phyloP scores from a whole-genome alignment of 768 basidiomycete genomes.

The Auricularia sp. region DNA sequence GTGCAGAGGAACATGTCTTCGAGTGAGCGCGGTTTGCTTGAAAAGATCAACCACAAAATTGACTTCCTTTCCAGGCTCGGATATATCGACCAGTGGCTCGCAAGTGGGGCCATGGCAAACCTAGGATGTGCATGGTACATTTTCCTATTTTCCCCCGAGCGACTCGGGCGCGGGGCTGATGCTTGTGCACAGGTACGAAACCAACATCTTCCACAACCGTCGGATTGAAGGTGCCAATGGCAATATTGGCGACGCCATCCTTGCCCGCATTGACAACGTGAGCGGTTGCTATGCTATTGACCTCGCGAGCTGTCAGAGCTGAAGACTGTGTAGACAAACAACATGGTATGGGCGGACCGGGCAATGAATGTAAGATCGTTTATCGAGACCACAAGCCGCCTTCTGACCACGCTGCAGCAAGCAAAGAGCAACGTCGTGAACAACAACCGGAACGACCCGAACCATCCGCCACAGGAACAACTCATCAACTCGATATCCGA shows the following conservation, averaged over 20 bases:
- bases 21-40: background rate
- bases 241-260: background rate
- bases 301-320: background rate
- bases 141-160: background rate
- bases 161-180: background rate
- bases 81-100: background rate
- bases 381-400: background rate
- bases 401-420: background rate
- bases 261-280: background rate
- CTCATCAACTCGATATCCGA: background rate
- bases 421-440: background rate
- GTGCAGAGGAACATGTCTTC: background rate
- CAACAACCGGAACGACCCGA: background rate
- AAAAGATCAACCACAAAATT: background rate
- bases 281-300: background rate
- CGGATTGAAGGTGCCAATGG: background rate
- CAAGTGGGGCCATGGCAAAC: background rate
- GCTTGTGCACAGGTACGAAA: background rate
- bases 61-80: background rate
- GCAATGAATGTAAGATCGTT: background rate
- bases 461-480: background rate
- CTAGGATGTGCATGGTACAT: background rate
- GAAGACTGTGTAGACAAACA: background rate
- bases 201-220: background rate
- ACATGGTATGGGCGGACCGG: background rate